phyloP scores from a whole-genome alignment of 345 rosid genomes.

The Heritiera fomes region DNA sequence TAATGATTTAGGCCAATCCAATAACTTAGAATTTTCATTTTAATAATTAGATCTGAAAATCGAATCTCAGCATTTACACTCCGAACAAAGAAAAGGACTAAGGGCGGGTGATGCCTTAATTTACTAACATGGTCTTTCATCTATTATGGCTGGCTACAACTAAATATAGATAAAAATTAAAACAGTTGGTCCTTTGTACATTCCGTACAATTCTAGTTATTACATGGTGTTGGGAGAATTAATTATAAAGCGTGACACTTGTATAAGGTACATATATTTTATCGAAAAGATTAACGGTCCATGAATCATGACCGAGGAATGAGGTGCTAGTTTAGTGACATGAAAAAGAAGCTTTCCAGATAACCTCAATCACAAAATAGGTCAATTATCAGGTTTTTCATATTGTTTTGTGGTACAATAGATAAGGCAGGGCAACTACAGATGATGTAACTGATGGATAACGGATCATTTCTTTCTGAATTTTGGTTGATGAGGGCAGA shows the following conservation, averaged over 20 bases:
- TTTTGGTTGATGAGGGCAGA: not conserved
- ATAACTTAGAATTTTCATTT: not conserved
- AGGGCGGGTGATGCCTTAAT: too few species aligned
- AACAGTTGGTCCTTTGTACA: not conserved
- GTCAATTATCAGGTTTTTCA: not conserved
- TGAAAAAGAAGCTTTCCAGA: not conserved
- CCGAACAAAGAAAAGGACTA: too few species aligned
- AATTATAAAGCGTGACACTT: not conserved
- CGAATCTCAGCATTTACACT: too few species aligned
- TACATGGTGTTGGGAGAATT: constrained; percentile 2
- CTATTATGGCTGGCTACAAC: too few species aligned
- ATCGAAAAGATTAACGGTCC: not conserved
- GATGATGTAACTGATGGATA: not conserved
- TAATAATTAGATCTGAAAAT: too few species aligned
- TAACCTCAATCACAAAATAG: not conserved
- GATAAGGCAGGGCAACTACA: not conserved
- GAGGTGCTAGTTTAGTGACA: constrained; percentile 4
- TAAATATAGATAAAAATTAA: too few species aligned
- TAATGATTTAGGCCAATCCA: too few species aligned
- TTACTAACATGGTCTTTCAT: too few species aligned
- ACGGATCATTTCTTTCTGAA: not conserved
- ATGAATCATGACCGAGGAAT: not conserved
- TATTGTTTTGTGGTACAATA: not conserved
- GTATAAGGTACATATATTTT: not conserved
- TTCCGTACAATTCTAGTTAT: constrained; percentile 4